A percentile compares a stretch with the other conserved stretches of the same genome.
Conservation (phyloP, 2,329 filamentous ascomycete genomes). For the Albophoma yamanashiensis region DNA sequence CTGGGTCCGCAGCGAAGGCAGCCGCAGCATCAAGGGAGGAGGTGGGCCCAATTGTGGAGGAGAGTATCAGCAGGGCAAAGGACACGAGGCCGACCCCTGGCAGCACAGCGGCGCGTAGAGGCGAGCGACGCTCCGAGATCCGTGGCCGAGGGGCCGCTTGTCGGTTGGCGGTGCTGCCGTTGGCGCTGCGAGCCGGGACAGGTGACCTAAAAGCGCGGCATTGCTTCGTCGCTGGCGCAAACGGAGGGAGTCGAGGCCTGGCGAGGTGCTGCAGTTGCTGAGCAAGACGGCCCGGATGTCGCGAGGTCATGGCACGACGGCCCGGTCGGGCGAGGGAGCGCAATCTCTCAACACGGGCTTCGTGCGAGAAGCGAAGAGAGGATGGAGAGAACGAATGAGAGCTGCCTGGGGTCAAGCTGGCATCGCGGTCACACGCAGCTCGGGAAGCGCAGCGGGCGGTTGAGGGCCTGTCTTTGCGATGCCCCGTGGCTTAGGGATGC, state of each 20-base stretch:
- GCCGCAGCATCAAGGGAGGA: slow-evolving; percentile 5
- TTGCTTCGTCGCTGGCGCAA: not conserved
- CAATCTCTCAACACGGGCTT: not conserved
- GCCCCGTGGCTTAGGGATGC: not conserved
- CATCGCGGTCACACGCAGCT: not conserved
- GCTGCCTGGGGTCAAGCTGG: not conserved
- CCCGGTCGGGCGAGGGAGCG: not conserved
- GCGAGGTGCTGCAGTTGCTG: slow-evolving; percentile 2
- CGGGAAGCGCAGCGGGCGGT: not conserved
- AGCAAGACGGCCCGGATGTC: slow-evolving; percentile 4
- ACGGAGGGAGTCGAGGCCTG: not conserved
- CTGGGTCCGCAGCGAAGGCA: not conserved
- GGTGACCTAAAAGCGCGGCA: slow-evolving; percentile 1
- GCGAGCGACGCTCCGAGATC: slow-evolving; percentile 1
- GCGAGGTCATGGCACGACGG: slow-evolving; percentile 6
- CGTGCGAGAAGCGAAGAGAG: not conserved
- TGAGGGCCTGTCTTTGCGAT: not conserved
- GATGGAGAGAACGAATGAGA: not conserved
- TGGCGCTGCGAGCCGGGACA: not conserved
- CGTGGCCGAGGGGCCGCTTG: not conserved
- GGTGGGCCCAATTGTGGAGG: not conserved
- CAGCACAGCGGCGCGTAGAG: slow-evolving; percentile 3
- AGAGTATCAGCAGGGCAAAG: slow-evolving; percentile 1
- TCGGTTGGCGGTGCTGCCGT: not conserved
- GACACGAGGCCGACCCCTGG: slow-evolving; percentile 4